Evolutionary conservation across 164 flowering plant species (phyloP).

Genomic region (Umbilicus rupestris): DNA sequence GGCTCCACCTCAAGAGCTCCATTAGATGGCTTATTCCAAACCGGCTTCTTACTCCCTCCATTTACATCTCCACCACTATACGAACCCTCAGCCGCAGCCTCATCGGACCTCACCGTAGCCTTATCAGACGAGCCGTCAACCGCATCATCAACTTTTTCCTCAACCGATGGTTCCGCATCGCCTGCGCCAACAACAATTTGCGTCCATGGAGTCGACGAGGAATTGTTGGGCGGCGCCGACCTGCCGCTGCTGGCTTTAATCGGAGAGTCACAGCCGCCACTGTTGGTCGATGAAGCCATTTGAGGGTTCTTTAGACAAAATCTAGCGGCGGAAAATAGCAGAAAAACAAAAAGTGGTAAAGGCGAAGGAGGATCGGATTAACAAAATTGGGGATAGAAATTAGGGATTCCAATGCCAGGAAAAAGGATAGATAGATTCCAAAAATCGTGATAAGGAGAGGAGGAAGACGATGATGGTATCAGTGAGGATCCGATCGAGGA

Average conservation of each 20-base stretch:
- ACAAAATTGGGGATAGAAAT: too few relatives aligned
- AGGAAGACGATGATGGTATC: too few relatives aligned
- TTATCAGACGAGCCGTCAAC: background rate
- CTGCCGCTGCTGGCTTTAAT: too few relatives aligned
- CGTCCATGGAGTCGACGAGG: background rate
- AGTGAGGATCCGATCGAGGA: background rate
- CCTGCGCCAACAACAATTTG: background rate
- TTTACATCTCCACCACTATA: conserved; percentile 13
- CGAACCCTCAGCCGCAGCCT: conserved; percentile 10
- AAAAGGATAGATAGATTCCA: too few relatives aligned
- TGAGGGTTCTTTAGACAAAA: too few relatives aligned
- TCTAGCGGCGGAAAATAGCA: background rate
- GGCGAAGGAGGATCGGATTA: too few relatives aligned
- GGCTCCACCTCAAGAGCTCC: conserved; percentile 22
- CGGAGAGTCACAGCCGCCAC: too few relatives aligned
- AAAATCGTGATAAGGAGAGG: background rate
- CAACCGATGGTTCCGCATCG: background rate
- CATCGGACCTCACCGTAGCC: background rate
- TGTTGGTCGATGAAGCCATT: too few relatives aligned
- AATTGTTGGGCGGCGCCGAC: too few relatives aligned
- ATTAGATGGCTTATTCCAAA: conserved; percentile 29
- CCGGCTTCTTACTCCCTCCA: conserved; percentile 29
- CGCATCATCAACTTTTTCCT: too few relatives aligned
- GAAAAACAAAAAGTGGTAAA: too few relatives aligned
- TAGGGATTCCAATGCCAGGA: too few relatives aligned